phyloP scores from a whole-genome alignment of 1,139 yeast genomes.

The Blastobotrys capitulatus region DNA sequence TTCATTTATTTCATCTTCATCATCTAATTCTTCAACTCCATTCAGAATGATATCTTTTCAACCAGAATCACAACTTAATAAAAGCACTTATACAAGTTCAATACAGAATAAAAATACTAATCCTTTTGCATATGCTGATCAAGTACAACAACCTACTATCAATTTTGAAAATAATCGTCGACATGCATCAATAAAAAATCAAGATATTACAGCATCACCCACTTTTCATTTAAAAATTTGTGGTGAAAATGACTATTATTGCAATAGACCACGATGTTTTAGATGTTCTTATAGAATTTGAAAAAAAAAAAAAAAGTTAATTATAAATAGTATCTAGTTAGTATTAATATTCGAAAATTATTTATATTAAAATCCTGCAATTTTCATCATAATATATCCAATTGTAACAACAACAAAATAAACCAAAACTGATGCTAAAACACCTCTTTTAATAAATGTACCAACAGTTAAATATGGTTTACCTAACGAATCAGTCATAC shows the following conservation, averaged over 20 bases:
- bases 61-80: too few relatives aligned
- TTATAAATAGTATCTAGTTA: too few relatives aligned
- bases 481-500: slow-evolving; percentile 86
- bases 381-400: slow-evolving; percentile 69
- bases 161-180: too few relatives aligned
- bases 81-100: too few relatives aligned
- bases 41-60: background rate
- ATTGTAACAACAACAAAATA: slow-evolving; percentile 66
- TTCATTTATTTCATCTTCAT: too few relatives aligned
- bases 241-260: slow-evolving; percentile 2
- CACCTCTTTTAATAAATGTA: slow-evolving; percentile 80
- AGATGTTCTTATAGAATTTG: background rate
- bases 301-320: too few relatives aligned
- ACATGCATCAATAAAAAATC: background rate
- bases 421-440: slow-evolving; percentile 74
- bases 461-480: slow-evolving; percentile 77
- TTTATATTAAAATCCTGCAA: slow-evolving; percentile 37
- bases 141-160: background rate
- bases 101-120: background rate
- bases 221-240: background rate
- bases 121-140: slow-evolving; percentile 3
- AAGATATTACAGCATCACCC: background rate
- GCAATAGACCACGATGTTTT: background rate
- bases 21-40: too few relatives aligned
- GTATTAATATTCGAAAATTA: background rate